Conservation (phyloP, 345 rosid genomes). For the Arabis hirsuta region DNA sequence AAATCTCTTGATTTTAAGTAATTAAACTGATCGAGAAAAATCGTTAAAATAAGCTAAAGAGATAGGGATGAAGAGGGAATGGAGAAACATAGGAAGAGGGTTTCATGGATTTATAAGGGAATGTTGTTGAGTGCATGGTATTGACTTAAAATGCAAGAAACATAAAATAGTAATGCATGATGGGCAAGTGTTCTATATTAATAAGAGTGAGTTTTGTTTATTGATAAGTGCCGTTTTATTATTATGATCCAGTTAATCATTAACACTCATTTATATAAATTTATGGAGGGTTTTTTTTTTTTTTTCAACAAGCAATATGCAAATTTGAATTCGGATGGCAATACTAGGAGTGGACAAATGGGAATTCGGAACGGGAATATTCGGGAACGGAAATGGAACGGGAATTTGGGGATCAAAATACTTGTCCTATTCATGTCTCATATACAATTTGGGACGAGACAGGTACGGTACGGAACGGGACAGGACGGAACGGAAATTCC, state of each 20-base stretch:
- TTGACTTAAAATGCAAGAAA: constrained; percentile 21
- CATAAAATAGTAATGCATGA: not conserved
- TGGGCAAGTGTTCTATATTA: constrained; percentile 18
- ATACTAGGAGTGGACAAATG: too few species aligned
- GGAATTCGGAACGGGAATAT: too few species aligned
- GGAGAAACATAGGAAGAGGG: constrained; percentile 16
- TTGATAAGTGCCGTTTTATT: not conserved
- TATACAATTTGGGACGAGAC: too few species aligned
- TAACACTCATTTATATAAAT: not conserved
- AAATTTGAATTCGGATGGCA: too few species aligned
- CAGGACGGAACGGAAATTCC: too few species aligned
- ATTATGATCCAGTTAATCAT: not conserved
- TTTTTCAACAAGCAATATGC: too few species aligned
- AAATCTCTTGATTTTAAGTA: not conserved
- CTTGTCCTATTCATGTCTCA: too few species aligned
- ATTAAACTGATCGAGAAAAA: not conserved
- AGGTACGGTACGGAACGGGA: too few species aligned
- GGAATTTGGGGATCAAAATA: too few species aligned
- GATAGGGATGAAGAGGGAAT: not conserved
- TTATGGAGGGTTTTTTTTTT: not conserved
- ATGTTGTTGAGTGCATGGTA: not conserved
- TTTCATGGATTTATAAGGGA: not conserved
- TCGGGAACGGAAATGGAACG: too few species aligned
- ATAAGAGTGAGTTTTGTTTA: not conserved
- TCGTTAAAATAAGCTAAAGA: not conserved